Evolutionary conservation across 805 yeast species (phyloP).

Genomic region (Metschnikowia drakensbergensis): DNA sequence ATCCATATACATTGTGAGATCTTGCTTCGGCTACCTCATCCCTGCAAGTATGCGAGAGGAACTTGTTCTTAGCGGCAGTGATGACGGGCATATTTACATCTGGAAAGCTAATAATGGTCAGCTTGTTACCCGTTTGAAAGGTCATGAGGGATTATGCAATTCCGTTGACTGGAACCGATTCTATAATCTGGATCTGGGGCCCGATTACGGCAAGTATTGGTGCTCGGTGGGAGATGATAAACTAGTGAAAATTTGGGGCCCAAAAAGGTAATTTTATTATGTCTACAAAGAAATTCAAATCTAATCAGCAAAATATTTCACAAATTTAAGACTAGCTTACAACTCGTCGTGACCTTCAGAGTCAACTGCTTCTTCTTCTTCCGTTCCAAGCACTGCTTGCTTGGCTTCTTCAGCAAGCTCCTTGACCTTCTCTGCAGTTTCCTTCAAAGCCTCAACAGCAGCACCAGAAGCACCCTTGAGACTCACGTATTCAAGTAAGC

Average conservation of each 20-base stretch:
- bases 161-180: conserved; percentile 68
- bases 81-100: conserved; percentile 70
- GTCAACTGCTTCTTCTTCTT: conserved; percentile 10
- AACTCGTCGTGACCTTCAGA: conserved; percentile 37
- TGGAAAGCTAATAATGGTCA: conserved; percentile 77
- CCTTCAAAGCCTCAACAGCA: conserved; percentile 42
- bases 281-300: neutral
- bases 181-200: conserved; percentile 18
- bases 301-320: neutral
- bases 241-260: conserved; percentile 64
- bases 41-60: conserved; percentile 46
- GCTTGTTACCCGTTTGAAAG: conserved; percentile 55
- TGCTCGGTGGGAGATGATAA: conserved; percentile 87
- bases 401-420: conserved; percentile 29
- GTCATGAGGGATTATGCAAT: conserved; percentile 66
- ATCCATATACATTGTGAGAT: conserved; percentile 63
- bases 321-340: conserved; percentile 16
- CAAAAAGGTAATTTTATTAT: conserved; percentile 8
- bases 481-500: conserved; percentile 65
- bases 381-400: conserved; percentile 12
- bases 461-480: conserved; percentile 56
- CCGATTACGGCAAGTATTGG: conserved; percentile 50
- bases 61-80: conserved; percentile 75
- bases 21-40: conserved; percentile 66
- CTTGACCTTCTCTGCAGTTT: conserved; percentile 9